These are phyloP conservation scores for Ceratocystis alfenasii DNA, from an alignment of 2,329 filamentous ascomycete genomes.

Conservation along the genomic window DNA sequence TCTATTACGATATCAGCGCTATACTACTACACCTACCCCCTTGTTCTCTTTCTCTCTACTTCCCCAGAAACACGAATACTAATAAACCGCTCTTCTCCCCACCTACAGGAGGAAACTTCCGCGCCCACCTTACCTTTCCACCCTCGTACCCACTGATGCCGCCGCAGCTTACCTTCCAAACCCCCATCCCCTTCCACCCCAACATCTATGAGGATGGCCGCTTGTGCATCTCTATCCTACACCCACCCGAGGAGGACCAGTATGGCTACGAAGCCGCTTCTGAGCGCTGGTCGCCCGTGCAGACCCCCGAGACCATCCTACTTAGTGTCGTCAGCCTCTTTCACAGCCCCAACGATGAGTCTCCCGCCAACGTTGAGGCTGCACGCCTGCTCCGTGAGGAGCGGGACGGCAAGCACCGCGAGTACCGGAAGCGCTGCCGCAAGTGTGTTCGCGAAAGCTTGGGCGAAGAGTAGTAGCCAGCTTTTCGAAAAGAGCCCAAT, in stretches of 20 bases:
- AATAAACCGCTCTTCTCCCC: slow-evolving; percentile 1
- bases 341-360: slow-evolving; percentile 86
- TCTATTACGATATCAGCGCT: background rate
- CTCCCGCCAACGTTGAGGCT: slow-evolving; percentile 87
- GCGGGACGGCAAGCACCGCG: slow-evolving; percentile 44
- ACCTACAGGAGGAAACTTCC: slow-evolving; percentile 72
- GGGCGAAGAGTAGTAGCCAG: slow-evolving; percentile 48
- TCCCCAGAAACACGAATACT: background rate
- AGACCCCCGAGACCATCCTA: slow-evolving; percentile 88
- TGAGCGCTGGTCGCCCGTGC: slow-evolving; percentile 90
- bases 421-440: slow-evolving; percentile 68
- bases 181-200: slow-evolving; percentile 77
- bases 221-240: slow-evolving; percentile 94
- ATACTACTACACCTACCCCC: background rate
- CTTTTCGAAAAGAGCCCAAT: background rate
- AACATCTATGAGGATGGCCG: slow-evolving; percentile 82
- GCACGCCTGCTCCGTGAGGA: slow-evolving; percentile 80
- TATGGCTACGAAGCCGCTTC: slow-evolving; percentile 84
- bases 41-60: background rate
- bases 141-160: slow-evolving; percentile 75
- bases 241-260: slow-evolving; percentile 86
- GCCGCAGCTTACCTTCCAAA: slow-evolving; percentile 76
- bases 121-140: slow-evolving; percentile 72
- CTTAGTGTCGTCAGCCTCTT: slow-evolving; percentile 87
- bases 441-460: slow-evolving; percentile 70